Percentiles rank a stretch among this genome's conserved stretches.
phyloP scores from a whole-genome alignment of 108 stramenopile species.

The Heterococcus sp. region DNA sequence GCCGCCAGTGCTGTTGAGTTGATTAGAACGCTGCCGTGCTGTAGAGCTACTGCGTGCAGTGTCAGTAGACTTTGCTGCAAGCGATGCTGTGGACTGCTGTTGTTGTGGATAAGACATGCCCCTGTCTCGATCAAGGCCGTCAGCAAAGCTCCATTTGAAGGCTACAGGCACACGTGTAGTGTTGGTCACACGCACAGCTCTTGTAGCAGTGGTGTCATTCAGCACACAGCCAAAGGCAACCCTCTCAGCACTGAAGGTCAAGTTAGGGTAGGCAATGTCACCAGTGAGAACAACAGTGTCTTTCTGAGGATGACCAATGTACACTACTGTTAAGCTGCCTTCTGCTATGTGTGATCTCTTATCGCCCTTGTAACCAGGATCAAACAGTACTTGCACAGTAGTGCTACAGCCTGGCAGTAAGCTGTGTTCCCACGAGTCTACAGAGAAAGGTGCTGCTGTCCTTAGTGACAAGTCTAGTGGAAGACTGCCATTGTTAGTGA shows the following conservation, averaged over 20 bases:
- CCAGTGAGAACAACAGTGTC: conserved; percentile 50
- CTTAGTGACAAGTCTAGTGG: conserved; percentile 54
- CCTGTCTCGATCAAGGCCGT: conserved; percentile 22
- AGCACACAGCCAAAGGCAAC: conserved; percentile 67
- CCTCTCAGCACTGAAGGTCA: conserved; percentile 35
- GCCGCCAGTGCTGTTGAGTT: not conserved
- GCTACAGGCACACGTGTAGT: conserved; percentile 36
- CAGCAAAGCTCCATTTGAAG: conserved; percentile 62
- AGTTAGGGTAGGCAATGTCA: conserved; percentile 63
- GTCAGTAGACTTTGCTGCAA: too few relatives aligned
- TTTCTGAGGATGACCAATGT: conserved; percentile 57
- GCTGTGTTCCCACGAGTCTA: conserved; percentile 52
- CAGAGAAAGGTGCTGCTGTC: conserved; percentile 53
- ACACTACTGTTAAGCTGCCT: conserved; percentile 27
- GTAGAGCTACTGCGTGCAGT: too few relatives aligned
- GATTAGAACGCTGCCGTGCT: not conserved
- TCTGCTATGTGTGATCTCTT: conserved; percentile 52
- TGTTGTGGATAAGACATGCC: too few relatives aligned
- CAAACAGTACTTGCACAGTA: conserved; percentile 52
- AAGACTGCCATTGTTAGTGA: conserved; percentile 53
- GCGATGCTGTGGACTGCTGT: too few relatives aligned
- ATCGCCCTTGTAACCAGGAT: conserved; percentile 60
- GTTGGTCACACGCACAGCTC: conserved; percentile 55
- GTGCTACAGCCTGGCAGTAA: conserved; percentile 48
- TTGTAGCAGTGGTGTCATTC: conserved; percentile 65